Evolutionary conservation across 148 eudicot species (phyloP), one percentile per base, ranked within the genome.

Genomic region (Rhododendron kiyosumense): DNA sequence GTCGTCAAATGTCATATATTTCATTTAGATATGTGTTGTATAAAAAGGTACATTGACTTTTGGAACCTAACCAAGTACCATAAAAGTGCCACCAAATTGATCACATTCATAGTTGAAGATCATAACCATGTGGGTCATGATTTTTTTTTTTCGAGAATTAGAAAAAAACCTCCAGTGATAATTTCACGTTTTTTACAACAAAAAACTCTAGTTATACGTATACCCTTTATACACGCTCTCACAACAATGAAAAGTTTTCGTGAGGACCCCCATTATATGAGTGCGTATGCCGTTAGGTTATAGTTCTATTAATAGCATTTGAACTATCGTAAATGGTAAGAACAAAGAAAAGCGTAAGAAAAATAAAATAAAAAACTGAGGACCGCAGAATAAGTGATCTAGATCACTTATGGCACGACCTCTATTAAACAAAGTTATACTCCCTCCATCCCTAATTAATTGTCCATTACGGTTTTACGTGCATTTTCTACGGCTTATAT

Each of bases 61-160:
- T 78, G 81, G 28, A 78, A 78, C 81, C 51, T 20, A 78, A 78
- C 81, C 75, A 77, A 15, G 81, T 78, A 24, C 54, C 48, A 36
- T 75, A 1, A 75, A 34, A 73, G 24, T 32, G 77, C 77, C 38
- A 32, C 18, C 20, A 32, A 73, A 73, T 73, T 32, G 43, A 34
- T 73, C 32, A 30, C 43, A 34, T 73, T 73, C 20, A 10, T 14
- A 15, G 77, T 30, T 28, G 38, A 73, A 32, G 41, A 28, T 73
- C 77, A 73, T 73, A 32, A 73, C 18, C 41, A 32, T 32, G 75
- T 73, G 77, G 38, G 18, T 13, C 1, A 32, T 32, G 0, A 8
- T 3, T 12, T 30, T 32, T 49, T 11, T 49, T 51, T 11, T 0
- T 11, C 0, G 1, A 49, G 54, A 51, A 51, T 2, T 11, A 49